Percentiles rank a stretch among this genome's conserved stretches.
phyloP scores from a whole-genome alignment of 441 rosid species.

The Theobroma grandiflorum region DNA sequence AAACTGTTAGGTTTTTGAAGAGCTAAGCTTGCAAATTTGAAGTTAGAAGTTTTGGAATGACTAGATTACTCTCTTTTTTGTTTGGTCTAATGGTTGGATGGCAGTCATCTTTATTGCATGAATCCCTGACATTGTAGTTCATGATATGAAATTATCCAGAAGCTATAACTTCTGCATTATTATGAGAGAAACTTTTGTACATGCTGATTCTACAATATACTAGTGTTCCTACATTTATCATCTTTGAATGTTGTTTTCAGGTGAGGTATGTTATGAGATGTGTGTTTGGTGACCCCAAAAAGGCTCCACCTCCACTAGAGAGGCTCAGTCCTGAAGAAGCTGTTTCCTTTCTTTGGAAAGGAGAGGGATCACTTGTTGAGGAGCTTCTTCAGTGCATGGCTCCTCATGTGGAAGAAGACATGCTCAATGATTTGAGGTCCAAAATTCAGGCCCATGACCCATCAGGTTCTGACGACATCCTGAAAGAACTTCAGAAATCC shows the following conservation, averaged over 20 bases:
- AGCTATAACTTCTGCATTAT: background rate
- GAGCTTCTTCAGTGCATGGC: conserved; percentile 90
- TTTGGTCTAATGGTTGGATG: conserved; percentile 5
- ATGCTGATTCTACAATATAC: background rate
- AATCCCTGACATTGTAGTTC: background rate
- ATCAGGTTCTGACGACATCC: conserved; percentile 65
- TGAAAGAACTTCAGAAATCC: conserved; percentile 80
- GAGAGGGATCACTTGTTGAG: conserved; percentile 88
- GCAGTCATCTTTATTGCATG: background rate
- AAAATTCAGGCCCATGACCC: conserved; percentile 81
- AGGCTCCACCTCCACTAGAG: conserved; percentile 96
- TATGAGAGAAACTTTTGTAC: background rate
- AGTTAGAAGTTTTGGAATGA: conserved; percentile 6
- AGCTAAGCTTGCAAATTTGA: conserved; percentile 1
- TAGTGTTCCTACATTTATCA: background rate
- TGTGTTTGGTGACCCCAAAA: conserved; percentile 90
- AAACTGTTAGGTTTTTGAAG: background rate
- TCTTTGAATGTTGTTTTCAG: conserved; percentile 48
- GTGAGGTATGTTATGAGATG: conserved; percentile 98
- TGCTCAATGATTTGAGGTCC: conserved; percentile 73
- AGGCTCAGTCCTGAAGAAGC: conserved; percentile 83
- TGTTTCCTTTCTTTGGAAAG: conserved; percentile 84
- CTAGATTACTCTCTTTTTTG: background rate
- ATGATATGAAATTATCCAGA: conserved; percentile 9
- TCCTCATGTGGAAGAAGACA: conserved; percentile 69